Base-by-base conservation (phyloP, 768 basidiomycete species). In the Leccinum obscurum region DNA sequence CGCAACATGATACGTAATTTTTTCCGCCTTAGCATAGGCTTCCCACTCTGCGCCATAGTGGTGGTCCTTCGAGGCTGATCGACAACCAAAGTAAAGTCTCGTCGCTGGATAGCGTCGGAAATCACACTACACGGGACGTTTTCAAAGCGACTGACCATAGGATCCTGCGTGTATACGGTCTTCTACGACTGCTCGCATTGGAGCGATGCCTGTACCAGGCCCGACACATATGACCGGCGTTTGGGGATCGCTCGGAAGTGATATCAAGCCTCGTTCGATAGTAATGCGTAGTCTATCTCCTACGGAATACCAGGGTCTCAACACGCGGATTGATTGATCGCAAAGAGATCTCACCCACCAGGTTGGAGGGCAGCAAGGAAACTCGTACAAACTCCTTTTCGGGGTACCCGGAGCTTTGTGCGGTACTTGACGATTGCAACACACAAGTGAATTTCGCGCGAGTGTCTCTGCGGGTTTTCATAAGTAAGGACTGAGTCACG, bases 121-220 rank as follows among this genome's bases (percentile, higher is more conserved):
- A 30, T 37, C 14, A 24, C 3, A 41, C 14, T 1, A 1, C 20
- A 13, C 1, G 7, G 7, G 30, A 30, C 1, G 9, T 30, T 39
- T 51, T 10, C 2, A 41, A 44, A 32, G 3, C 4, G 34, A 63
- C 70, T 46, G 59, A 93, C 93, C 77, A 41, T 75, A 68, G 1
- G 85, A 80, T 3, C 85, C 87, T 15, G 70, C 72, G 14, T 81
- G 69, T 13, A 89, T 72, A 1, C 96, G 84, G 63, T 93, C 86
- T 71, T 97, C 86, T 34, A 95, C 83, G 46, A 97, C 80, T 0
- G 95, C 85, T 54, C 94, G 80, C 85, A 97, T 91, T 0, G 97
- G 95, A 1, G 95, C 95, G 6, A 98, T 77, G 13, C 97, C 97
- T 0, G 96, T 98, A 0, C 96, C 97, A 14, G 97, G 97, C 0